A percentile compares a stretch with the other conserved stretches of the same genome.
Evolutionary conservation across 371 early-diverging fungal genomes (phyloP).

Genomic region (Vairimorpha necatrix): DNA sequence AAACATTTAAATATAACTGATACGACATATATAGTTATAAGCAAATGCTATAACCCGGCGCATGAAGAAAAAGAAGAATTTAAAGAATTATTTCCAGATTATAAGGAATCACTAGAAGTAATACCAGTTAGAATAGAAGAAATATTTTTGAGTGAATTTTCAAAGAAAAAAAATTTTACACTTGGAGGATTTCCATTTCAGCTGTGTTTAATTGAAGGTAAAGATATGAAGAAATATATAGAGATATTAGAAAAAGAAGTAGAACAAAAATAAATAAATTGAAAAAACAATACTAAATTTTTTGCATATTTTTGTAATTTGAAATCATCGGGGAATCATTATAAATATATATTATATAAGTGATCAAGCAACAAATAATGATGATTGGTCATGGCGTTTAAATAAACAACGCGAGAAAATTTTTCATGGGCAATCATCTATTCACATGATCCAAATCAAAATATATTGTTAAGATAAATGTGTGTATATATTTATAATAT

Average conservation of each 20-base stretch:
- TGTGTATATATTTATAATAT: no score
- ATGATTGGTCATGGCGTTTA: no score
- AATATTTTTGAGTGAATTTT: background rate
- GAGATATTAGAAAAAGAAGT: background rate
- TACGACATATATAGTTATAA: background rate
- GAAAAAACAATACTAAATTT: background rate
- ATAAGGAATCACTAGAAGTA: background rate
- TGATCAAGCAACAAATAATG: no score
- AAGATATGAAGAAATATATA: slow-evolving; percentile 1
- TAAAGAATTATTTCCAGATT: background rate
- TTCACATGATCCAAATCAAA: no score
- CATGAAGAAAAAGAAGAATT: slow-evolving; percentile 10
- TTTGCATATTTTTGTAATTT: no score
- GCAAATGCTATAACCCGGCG: background rate
- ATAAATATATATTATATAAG: no score
- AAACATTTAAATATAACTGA: background rate
- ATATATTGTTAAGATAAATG: no score
- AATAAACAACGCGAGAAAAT: no score
- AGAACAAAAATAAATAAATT: background rate
- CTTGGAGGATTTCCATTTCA: background rate
- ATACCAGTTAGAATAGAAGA: background rate
- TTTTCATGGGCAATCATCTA: no score
- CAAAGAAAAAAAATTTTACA: background rate
- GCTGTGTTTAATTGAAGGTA: background rate
- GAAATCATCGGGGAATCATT: no score